Evolutionary conservation across 805 yeast species (phyloP).

Genomic region (Lipomyces spencermartinsiae): DNA sequence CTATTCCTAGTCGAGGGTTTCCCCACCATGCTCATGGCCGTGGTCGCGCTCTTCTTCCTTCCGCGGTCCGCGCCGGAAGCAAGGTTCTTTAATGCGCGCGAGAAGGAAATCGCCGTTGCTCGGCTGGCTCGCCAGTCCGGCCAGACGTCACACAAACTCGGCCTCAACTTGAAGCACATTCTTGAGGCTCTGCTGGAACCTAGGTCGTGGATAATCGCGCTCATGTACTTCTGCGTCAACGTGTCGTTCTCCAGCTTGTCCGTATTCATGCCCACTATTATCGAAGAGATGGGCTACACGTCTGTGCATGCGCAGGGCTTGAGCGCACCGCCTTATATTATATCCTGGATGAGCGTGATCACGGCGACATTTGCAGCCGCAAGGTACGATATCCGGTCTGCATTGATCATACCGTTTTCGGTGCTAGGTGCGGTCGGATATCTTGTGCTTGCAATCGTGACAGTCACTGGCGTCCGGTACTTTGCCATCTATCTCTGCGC

Average conservation of each 20-base stretch:
- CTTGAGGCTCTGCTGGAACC: conserved; percentile 9
- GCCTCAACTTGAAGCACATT: conserved; percentile 9
- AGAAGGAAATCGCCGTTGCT: conserved; percentile 35
- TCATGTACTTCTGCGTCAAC: conserved; percentile 41
- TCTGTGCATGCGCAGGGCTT: conserved; percentile 53
- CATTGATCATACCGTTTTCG: neutral
- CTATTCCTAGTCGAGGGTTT: conserved; percentile 52
- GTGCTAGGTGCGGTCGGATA: conserved; percentile 17
- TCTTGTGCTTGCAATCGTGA: conserved; percentile 37
- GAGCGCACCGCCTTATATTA: conserved; percentile 54
- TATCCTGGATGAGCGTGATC: conserved; percentile 35
- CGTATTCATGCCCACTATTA: conserved; percentile 56
- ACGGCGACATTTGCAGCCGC: conserved; percentile 4
- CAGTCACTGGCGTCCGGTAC: conserved; percentile 36
- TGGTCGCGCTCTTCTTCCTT: conserved; percentile 12
- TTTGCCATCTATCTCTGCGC: conserved; percentile 40
- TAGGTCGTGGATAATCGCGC: conserved; percentile 13
- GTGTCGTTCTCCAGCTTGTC: conserved; percentile 51
- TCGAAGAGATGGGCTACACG: conserved; percentile 52
- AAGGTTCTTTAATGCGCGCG: conserved; percentile 10
- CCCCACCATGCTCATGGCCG: conserved; percentile 50
- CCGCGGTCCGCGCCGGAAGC: conserved; percentile 13
- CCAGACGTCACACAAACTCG: conserved; percentile 27
- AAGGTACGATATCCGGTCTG: neutral
- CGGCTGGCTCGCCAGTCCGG: conserved; percentile 19